Evolutionary conservation across 495 filamentous ascomycete genomes (phyloP).

Genomic region (Aspergillus ellipticus): DNA sequence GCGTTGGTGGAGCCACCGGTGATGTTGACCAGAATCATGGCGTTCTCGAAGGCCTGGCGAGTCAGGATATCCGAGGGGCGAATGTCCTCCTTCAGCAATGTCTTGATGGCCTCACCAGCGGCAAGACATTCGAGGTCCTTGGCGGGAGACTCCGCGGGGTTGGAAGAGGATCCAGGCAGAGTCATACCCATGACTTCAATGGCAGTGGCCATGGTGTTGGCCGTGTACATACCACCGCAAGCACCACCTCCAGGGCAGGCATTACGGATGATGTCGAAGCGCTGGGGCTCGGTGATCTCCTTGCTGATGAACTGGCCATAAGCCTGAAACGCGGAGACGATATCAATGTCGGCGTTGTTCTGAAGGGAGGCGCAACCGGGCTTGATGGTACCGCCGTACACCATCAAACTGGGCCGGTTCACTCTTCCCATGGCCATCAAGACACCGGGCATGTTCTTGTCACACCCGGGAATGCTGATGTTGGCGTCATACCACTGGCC

Average conservation of each 20-base stretch:
- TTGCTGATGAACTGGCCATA: constrained; percentile 94
- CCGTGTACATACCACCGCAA: constrained; percentile 98
- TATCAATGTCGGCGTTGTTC: constrained; percentile 77
- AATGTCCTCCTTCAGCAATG: constrained; percentile 81
- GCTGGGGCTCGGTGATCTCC: constrained; percentile 82
- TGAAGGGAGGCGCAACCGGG: constrained; percentile 73
- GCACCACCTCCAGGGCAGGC: constrained; percentile 90
- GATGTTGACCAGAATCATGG: constrained; percentile 91
- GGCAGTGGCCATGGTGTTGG: constrained; percentile 95
- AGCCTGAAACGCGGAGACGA: constrained; percentile 93
- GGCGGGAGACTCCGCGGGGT: constrained; percentile 77
- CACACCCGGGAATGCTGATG: constrained; percentile 95
- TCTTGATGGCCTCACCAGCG: constrained; percentile 81
- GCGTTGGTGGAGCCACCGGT: constrained; percentile 95
- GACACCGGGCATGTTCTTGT: constrained; percentile 99
- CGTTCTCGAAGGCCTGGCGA: constrained; percentile 86
- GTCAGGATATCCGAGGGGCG: constrained; percentile 85
- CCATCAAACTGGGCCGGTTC: constrained; percentile 91
- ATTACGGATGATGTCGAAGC: constrained; percentile 89
- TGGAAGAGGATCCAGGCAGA: constrained; percentile 86
- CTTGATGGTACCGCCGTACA: constrained; percentile 92
- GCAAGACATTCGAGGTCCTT: constrained; percentile 83
- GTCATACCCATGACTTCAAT: constrained; percentile 96
- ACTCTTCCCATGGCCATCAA: constrained; percentile 95
- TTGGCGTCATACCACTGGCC: constrained; percentile 99